Conservation (phyloP, 1,284 basidiomycete genomes). For the Ganoderma boninense region DNA sequence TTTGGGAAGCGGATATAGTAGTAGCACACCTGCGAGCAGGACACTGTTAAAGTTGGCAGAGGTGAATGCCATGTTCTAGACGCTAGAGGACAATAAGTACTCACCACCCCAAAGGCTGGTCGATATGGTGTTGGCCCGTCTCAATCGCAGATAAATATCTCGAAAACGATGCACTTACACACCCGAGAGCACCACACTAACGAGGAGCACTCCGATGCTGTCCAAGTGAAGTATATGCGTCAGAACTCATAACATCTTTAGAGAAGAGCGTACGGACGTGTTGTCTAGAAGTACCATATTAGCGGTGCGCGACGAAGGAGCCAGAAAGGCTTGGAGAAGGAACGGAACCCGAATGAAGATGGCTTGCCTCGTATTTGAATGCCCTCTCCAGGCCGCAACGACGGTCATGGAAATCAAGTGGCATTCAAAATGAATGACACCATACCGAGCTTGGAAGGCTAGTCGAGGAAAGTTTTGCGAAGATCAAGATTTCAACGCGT, state of each 20-base stretch:
- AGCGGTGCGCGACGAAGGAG: neutral
- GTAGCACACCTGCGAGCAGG: constrained; percentile 63
- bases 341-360: neutral
- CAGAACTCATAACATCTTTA: neutral
- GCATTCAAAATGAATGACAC: neutral
- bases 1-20: constrained; percentile 61
- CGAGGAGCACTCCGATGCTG: constrained; percentile 55
- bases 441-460: neutral
- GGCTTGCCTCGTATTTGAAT: neutral
- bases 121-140: neutral
- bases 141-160: neutral
- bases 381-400: neutral
- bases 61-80: too few species aligned
- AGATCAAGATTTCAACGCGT: neutral
- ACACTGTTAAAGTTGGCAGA: constrained; percentile 49
- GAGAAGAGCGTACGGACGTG: constrained; percentile 22
- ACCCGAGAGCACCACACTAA: constrained; percentile 57
- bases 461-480: neutral
- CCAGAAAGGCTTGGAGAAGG: neutral
- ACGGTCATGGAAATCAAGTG: neutral
- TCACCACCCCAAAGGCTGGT: constrained; percentile 58
- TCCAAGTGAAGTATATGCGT: neutral
- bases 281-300: constrained; percentile 27
- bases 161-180: constrained; percentile 43
- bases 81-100: constrained; percentile 6